Evolutionary conservation across 2,329 filamentous ascomycete species (phyloP).

Genomic region (Fusarium luffae): DNA sequence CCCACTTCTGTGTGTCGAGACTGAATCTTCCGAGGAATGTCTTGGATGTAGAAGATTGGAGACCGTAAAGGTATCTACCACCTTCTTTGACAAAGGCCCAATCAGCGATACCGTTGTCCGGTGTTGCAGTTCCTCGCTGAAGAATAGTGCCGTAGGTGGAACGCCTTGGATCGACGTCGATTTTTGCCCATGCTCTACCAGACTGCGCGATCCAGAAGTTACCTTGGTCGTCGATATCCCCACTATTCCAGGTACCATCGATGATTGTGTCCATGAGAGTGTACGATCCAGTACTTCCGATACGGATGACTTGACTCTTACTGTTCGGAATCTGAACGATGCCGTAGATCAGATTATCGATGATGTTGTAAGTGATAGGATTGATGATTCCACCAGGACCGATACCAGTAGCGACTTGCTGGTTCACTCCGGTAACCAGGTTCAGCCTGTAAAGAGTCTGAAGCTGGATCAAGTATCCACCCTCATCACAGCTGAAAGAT

Average conservation of each 20-base stretch:
- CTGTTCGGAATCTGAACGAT: conserved; percentile 8
- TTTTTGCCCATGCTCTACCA: conserved; percentile 8
- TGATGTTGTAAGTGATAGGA: conserved; percentile 9
- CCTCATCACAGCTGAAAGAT: conserved; percentile 17
- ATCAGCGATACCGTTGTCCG: background rate
- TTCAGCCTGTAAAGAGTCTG: conserved; percentile 14
- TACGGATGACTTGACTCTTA: conserved; percentile 10
- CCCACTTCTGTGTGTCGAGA: conserved; percentile 2
- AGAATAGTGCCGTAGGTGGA: conserved; percentile 3
- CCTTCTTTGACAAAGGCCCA: conserved; percentile 2
- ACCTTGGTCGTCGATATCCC: background rate
- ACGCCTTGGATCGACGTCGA: conserved; percentile 8
- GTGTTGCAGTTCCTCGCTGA: background rate
- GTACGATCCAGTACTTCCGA: conserved; percentile 6
- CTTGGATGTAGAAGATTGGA: background rate
- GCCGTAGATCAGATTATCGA: conserved; percentile 7
- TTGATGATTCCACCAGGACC: conserved; percentile 11
- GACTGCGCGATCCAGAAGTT: conserved; percentile 9
- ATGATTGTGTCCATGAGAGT: conserved; percentile 9
- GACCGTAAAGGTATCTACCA: conserved; percentile 2
- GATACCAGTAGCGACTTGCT: background rate
- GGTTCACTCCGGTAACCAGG: background rate
- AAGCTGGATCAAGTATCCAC: conserved; percentile 20
- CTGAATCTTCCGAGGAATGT: conserved; percentile 5
- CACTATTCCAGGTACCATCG: conserved; percentile 5